Evolutionary conservation across 441 rosid species (phyloP), one percentile per base, ranked within the genome.

Genomic region (Brassica balearica): DNA sequence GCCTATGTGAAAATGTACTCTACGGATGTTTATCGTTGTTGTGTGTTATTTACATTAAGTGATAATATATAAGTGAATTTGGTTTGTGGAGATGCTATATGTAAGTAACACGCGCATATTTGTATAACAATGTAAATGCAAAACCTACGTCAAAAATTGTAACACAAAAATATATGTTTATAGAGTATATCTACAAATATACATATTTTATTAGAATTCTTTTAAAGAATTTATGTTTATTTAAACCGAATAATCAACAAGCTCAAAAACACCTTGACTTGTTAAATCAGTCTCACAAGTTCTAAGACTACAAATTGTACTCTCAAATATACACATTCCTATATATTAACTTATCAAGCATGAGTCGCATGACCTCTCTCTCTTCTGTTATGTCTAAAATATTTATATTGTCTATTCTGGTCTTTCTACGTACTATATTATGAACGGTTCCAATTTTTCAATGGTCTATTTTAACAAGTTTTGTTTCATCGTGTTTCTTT

Each of bases 1-100:
- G 58, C 38, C 2, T 58, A n/a, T 15, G 12, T 56, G 71, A 14
- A 36, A 25, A 12, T 53, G 61, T 75, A 17, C n/a, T 46, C 0
- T 27, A 58, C 41, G 8, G 72, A 65, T 71, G 23, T 32, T 64
- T 55, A 23, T 51, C 48, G 34, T 51, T 43, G 12, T 61, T 14
- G 36, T 46, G 60, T 14, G 8, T 36, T 29, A 29, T 51, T 53
- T 55, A 9, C 48, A 41, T 77, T 69, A 61, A 65, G 9, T 23
- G 17, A 41, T 38, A 38, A 41, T 41, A 41, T 41, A 41, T 41
- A 10, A 38, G 43, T 32, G 36, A 56, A 20, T 53, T 53, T 53
- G 59, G 22, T 53, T 53, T 6, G 10, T 15, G 4, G 9, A 53
- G 36, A 32, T 32, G 36, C 36, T 32, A 5, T 5, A 32, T 32